These are phyloP conservation scores for Pseudocercospora fuligena DNA, from an alignment of 2,329 filamentous ascomycete genomes.

Conservation along the genomic window DNA sequence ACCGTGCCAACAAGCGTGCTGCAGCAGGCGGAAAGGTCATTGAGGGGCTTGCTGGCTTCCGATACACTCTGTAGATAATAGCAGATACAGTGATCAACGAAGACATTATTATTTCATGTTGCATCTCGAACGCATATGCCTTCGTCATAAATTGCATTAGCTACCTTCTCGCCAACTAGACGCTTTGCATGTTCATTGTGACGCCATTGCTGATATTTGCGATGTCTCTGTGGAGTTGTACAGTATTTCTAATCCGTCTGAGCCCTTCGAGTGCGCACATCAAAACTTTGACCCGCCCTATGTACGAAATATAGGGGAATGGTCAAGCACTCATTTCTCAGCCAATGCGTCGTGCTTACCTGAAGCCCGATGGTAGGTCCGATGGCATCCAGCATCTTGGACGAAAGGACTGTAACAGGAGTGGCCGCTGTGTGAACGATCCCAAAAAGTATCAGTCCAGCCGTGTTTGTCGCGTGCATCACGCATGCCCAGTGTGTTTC, in stretches of 20 bases:
- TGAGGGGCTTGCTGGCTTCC: slow-evolving; percentile 42
- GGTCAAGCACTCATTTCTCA: background rate
- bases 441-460: background rate
- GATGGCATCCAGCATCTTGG: background rate
- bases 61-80: slow-evolving; percentile 40
- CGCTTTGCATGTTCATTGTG: background rate
- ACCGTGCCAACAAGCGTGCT: slow-evolving; percentile 42
- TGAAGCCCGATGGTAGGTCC: background rate
- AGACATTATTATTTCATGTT: slow-evolving; percentile 41
- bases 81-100: background rate
- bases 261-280: background rate
- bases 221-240: background rate
- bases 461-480: background rate
- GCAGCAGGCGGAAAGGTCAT: slow-evolving; percentile 43
- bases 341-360: background rate
- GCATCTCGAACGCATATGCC: background rate
- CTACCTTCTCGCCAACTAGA: background rate
- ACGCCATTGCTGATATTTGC: background rate
- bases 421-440: background rate
- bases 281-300: background rate
- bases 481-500: background rate
- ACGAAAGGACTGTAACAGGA: background rate
- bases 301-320: background rate
- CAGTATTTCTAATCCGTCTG: background rate
- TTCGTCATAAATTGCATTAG: background rate